These are phyloP conservation scores for Termitomyces sp. DNA, from an alignment of 768 basidiomycete genomes.

Conservation along the genomic window DNA sequence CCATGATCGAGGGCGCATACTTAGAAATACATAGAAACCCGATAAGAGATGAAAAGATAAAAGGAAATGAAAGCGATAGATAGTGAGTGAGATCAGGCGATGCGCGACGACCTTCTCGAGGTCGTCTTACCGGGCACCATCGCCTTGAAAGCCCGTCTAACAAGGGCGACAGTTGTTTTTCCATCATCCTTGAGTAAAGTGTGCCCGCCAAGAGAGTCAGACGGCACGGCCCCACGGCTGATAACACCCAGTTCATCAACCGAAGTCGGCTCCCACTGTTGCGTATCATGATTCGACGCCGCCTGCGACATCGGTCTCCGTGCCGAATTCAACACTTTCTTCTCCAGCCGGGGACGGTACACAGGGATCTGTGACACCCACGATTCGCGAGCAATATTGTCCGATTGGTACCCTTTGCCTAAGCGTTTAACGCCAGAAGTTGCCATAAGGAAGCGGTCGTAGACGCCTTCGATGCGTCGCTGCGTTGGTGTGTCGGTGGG, in stretches of 20 bases:
- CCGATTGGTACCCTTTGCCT: constrained; percentile 80
- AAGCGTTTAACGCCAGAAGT: constrained; percentile 77
- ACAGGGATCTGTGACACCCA: constrained; percentile 25
- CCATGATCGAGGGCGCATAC: background rate
- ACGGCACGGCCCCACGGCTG: constrained; percentile 25
- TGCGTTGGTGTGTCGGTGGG: constrained; percentile 54
- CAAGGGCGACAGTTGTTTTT: constrained; percentile 48
- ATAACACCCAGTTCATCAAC: constrained; percentile 68
- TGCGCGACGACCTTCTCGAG: constrained; percentile 48
- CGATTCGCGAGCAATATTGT: constrained; percentile 28
- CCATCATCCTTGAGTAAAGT: constrained; percentile 41
- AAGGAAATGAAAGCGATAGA: background rate
- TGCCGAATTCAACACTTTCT: constrained; percentile 42
- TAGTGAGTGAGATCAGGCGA: constrained; percentile 27
- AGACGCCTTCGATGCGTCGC: constrained; percentile 67
- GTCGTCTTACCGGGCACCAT: constrained; percentile 64
- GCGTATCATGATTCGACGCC: constrained; percentile 60
- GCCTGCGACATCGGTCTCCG: constrained; percentile 67
- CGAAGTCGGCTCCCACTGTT: constrained; percentile 38
- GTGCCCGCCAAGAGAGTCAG: constrained; percentile 16
- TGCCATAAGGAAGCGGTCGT: constrained; percentile 82
- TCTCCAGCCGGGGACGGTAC: constrained; percentile 24
- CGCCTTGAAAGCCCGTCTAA: constrained; percentile 73
- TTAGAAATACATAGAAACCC: background rate
- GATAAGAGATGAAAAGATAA: background rate